Evolutionary conservation across 345 rosid genomes (phyloP), one percentile per base, ranked within the genome.

Genomic region (Iberis pinnata): DNA sequence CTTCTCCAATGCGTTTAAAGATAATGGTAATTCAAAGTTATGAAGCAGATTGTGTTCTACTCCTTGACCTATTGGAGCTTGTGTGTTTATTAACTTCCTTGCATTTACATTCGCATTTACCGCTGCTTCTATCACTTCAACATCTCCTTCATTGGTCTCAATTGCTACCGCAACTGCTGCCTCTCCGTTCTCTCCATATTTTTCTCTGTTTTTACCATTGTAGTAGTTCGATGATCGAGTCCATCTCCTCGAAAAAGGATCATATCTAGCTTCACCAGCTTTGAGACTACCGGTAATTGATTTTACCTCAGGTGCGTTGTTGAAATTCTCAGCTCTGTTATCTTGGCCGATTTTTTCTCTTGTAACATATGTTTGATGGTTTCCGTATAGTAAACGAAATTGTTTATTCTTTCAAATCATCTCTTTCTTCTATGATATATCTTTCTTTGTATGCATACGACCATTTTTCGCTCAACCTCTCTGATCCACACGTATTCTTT

Each of bases 191-290:
- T 52, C 54, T 3, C 12, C 80, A 2, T 51, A 60, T 8, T 43
- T 63, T 45, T 49, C 80, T 10, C 64, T 73, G 16, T 71, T 63
- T 50, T 75, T 77, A 9, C 83, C 78, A n/a, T 72, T 78, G 48
- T 80, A 93, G 72, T 88, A 93, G 69, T 88, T 93, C 40, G 80
- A 83, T 43, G 97, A 93, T 64, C 94, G 79, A 5, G 99, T 88
- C 99, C 99, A 88, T 72, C 97, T 80, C 61, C 99, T 86, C 19
- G 99, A 93, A 77, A 88, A 93, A 29, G 99, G 97, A 69, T 93
- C 99, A 52, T 88, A 93, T 19, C 97, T 95, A 22, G 86, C 99
- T 73, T 93, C 99, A 48, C 97, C 99, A 9, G 90, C 99, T 67
- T 93, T 93, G 54, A 86, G 78, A 62, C 58, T 58, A 9, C 84